Conservation (phyloP, 306 rosid genomes). For the Delonix regia region DNA sequence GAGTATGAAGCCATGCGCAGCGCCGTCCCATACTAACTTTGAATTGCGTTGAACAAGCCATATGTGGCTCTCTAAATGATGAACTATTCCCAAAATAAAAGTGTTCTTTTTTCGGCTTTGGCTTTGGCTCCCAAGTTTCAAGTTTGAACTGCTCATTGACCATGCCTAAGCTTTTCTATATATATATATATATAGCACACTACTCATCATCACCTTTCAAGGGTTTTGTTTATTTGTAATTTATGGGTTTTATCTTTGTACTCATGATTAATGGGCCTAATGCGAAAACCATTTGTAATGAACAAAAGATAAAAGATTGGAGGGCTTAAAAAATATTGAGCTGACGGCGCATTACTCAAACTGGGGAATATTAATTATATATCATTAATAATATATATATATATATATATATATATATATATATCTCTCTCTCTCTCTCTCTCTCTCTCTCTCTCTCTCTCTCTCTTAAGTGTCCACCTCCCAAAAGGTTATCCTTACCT, state of each 20-base stretch:
- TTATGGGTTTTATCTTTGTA: neutral
- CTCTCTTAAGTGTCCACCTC: conserved; percentile 24
- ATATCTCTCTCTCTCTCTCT: too few relatives aligned
- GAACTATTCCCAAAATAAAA: conserved; percentile 33
- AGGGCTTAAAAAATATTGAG: conserved; percentile 40
- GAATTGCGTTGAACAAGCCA: conserved; percentile 31
- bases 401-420: too few relatives aligned
- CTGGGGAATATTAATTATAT: conserved; percentile 31
- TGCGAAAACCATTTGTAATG: conserved; percentile 27
- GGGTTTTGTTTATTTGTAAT: neutral
- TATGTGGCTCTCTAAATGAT: conserved; percentile 6
- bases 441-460: too few relatives aligned
- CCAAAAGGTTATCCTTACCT: conserved; percentile 26
- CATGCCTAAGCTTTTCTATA: neutral
- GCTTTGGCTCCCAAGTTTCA: conserved; percentile 34
- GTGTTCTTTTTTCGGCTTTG: conserved; percentile 26
- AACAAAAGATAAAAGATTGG: neutral
- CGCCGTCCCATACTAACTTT: conserved; percentile 42
- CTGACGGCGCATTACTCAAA: conserved; percentile 64
- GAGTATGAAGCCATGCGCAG: conserved; percentile 34
- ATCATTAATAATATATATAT: too few relatives aligned
- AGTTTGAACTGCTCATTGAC: conserved; percentile 21
- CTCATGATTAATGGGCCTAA: conserved; percentile 40
- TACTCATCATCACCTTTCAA: neutral
- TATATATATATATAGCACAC: neutral